These are phyloP conservation scores for Rhizopogon rudus DNA, from an alignment of 768 basidiomycete species.

Conservation along the genomic window DNA sequence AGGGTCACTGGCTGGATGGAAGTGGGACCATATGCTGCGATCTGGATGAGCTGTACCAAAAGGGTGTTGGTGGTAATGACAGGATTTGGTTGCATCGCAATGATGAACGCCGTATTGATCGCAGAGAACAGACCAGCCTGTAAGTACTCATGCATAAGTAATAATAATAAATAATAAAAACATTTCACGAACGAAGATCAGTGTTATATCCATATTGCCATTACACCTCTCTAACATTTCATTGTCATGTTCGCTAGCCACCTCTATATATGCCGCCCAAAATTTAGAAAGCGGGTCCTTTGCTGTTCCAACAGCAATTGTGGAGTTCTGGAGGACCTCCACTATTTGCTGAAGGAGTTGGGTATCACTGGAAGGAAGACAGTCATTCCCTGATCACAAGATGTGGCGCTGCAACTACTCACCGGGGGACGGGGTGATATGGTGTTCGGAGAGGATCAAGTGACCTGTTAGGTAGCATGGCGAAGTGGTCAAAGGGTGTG, in stretches of 20 bases:
- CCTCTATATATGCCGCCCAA: not conserved
- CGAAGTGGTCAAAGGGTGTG: no score
- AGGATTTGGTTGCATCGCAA: constrained; percentile 6
- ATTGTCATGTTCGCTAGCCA: not conserved
- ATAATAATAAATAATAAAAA: not conserved
- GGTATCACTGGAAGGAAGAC: no score
- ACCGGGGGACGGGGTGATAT: no score
- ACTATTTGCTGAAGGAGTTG: no score
- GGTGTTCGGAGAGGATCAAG: no score
- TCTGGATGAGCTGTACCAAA: constrained; percentile 5
- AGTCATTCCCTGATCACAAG: no score
- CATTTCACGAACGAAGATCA: not conserved
- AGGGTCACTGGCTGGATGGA: no score
- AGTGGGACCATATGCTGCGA: not conserved
- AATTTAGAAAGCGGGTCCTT: not conserved
- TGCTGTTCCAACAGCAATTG: no score
- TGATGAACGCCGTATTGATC: constrained; percentile 7
- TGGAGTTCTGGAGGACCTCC: no score
- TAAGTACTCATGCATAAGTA: no score
- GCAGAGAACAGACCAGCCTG: constrained; percentile 11
- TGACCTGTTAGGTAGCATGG: no score
- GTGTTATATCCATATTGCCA: constrained; percentile 2
- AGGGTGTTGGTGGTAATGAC: constrained; percentile 5
- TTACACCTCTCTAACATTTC: not conserved
- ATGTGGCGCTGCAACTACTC: no score